A percentile compares a stretch with the other conserved stretches of the same genome.
These are phyloP conservation scores for Spizellomyces punctatus DNA, from an alignment of 192 early-diverging fungal genomes.

Conservation along the genomic window DNA sequence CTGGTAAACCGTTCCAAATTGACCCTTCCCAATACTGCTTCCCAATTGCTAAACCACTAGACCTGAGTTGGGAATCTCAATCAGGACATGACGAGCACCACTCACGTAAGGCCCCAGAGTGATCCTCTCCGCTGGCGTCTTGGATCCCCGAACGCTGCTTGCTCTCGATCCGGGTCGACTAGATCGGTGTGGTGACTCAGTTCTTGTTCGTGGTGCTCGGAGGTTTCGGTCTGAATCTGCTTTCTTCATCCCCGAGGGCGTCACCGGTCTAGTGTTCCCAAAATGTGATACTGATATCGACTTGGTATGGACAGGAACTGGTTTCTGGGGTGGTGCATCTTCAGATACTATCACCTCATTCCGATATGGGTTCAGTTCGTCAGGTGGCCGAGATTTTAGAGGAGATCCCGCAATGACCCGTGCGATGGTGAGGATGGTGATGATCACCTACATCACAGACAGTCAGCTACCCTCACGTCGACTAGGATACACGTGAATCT, in stretches of 20 bases:
- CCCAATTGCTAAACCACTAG: constrained; percentile 70
- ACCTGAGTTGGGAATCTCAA: constrained; percentile 42
- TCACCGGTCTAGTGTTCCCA: not conserved
- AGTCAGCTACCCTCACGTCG: constrained; percentile 38
- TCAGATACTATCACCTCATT: constrained; percentile 9
- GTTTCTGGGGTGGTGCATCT: not conserved
- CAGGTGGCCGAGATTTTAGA: constrained; percentile 12
- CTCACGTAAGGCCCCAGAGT: constrained; percentile 45
- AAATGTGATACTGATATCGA: constrained; percentile 11
- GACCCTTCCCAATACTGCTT: constrained; percentile 86
- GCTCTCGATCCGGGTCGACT: constrained; percentile 1
- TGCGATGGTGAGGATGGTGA: constrained; percentile 73
- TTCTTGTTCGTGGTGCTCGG: constrained; percentile 3
- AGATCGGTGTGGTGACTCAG: constrained; percentile 20
- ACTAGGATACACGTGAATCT: constrained; percentile 44
- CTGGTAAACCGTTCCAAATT: constrained; percentile 88
- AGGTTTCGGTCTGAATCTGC: constrained; percentile 15
- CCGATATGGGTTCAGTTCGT: constrained; percentile 18
- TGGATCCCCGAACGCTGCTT: constrained; percentile 16
- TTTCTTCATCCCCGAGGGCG: constrained; percentile 9
- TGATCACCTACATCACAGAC: constrained; percentile 57
- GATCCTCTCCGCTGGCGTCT: constrained; percentile 36
- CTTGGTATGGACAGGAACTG: constrained; percentile 11
- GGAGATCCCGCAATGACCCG: constrained; percentile 54
- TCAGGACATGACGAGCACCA: constrained; percentile 48